These are phyloP conservation scores for Botrytis byssoidea DNA, from an alignment of 2,329 filamentous ascomycete species.

Conservation along the genomic window DNA sequence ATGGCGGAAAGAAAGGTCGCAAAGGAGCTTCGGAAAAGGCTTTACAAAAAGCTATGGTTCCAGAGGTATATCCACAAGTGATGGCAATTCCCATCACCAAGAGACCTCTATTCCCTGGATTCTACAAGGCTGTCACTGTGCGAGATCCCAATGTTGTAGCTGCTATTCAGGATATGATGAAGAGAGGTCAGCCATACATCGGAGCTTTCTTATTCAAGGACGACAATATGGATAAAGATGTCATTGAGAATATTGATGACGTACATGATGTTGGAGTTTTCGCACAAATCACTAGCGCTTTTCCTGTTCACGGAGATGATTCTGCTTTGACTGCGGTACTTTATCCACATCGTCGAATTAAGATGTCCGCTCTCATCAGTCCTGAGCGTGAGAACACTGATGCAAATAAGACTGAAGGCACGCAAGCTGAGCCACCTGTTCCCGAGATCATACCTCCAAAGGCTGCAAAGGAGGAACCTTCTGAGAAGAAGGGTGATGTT, in stretches of 20 bases:
- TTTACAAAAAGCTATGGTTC: conserved; percentile 83
- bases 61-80: conserved; percentile 95
- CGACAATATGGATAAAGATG: conserved; percentile 87
- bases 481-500: conserved; percentile 84
- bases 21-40: conserved; percentile 68
- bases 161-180: conserved; percentile 94
- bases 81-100: conserved; percentile 96
- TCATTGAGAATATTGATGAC: conserved; percentile 85
- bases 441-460: conserved; percentile 62
- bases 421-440: conserved; percentile 46
- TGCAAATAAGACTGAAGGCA: conserved; percentile 49
- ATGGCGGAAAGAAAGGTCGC: conserved; percentile 68
- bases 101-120: conserved; percentile 90
- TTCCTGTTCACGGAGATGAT: conserved; percentile 84
- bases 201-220: conserved; percentile 97
- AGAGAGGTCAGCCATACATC: conserved; percentile 94
- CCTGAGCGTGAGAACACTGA: conserved; percentile 49
- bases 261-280: conserved; percentile 97
- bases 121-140: conserved; percentile 98
- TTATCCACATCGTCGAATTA: conserved; percentile 93
- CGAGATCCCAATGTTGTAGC: conserved; percentile 86
- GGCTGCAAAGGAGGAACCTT: conserved; percentile 51
- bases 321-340: conserved; percentile 86
- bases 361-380: conserved; percentile 78
- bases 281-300: conserved; percentile 94